These are phyloP conservation scores for Metrosideros polymorpha DNA, from an alignment of 441 rosid genomes.

Conservation along the genomic window DNA sequence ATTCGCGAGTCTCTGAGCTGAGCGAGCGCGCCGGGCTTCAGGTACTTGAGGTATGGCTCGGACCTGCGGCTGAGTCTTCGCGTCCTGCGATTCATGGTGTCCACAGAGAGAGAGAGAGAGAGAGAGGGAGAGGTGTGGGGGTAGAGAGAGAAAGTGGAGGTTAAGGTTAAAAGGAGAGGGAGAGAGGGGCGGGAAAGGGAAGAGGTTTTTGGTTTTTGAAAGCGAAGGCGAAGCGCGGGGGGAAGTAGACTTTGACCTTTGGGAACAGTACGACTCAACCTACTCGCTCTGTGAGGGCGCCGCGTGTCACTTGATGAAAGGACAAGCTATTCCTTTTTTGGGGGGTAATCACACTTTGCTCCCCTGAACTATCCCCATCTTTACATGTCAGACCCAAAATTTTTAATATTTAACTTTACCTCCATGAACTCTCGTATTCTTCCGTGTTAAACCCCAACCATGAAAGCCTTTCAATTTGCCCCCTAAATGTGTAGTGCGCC, in stretches of 20 bases:
- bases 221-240: not conserved
- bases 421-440: not conserved
- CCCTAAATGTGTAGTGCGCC: not conserved
- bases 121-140: not conserved
- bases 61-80: conserved; percentile 2
- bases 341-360: not conserved
- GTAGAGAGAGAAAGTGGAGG: not conserved
- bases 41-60: conserved; percentile 25
- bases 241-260: too few relatives aligned
- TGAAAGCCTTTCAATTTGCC: not conserved
- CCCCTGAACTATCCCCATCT: not conserved
- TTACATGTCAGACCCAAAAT: not conserved
- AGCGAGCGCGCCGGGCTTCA: conserved; percentile 41
- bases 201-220: not conserved
- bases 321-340: not conserved
- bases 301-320: not conserved
- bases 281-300: not conserved
- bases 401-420: not conserved
- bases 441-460: not conserved
- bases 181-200: not conserved
- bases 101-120: not conserved
- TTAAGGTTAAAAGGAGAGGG: not conserved
- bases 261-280: too few relatives aligned
- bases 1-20: conserved; percentile 32
- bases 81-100: conserved; percentile 21